Base-by-base conservation (phyloP, 345 rosid genomes). In the Aquilaria malaccensis region DNA sequence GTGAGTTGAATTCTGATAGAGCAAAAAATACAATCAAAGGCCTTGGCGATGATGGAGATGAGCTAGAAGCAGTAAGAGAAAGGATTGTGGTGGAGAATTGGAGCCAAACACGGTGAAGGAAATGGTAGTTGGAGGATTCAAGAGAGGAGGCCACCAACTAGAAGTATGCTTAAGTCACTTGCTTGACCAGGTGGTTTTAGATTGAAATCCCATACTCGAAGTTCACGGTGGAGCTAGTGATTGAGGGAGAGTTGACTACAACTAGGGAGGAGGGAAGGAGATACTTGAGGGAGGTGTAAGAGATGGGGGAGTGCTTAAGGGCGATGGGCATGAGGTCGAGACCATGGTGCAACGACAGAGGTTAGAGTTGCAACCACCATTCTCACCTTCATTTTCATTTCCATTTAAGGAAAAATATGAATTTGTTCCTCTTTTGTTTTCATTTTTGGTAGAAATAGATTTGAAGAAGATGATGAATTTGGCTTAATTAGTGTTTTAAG, bases 81-180 rank as follows among this genome's bases (percentile, higher is more conserved):
- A 9, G 77, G 76, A 46, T 55, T 67, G 13, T 22, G 1, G 72
- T 62, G 54, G 62, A 74, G 67, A 79, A 52, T 1, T 70, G 79
- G 7, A 74, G 56, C 91, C 96, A 81, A 13, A 91, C 0, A 2
- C 85, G 84, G 37, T 59, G 82, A 71, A 84, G 61, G 45, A 77
- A 73, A 59, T 70, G 74, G 3, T 71, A 56, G 53, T 65, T 60
- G 2, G 88, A 68, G 30, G 81, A 71, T 7, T 54, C 81, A 2
- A 85, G 78, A 0, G 84, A 83, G 52, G 91, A 56, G 6, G 85
- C 71, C 81, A 74, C 79, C 60, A 94, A 88, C 70, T 81, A 91
- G 9, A 91, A 95, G 73, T 89, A 93, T 62, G 97, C 94, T 96
- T 91, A 77, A 59, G 97, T 94, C 4, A 96, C 98, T 59, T 83